Base-by-base conservation (phyloP, 345 rosid species). In the Erucastrum elatum region DNA sequence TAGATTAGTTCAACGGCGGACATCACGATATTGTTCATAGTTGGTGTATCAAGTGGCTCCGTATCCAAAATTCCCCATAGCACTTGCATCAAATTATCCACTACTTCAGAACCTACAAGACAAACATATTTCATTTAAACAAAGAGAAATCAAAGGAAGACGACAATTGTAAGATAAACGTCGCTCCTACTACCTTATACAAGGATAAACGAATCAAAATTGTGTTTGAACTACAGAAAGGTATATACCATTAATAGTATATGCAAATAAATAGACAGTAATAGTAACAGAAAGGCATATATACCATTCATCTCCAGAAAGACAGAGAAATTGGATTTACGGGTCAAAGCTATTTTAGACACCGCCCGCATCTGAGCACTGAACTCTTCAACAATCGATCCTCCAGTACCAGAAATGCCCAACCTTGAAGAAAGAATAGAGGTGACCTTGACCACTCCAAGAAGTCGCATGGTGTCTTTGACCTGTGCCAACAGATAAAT, bases 21-120 rank as follows among this genome's bases (percentile, higher is more conserved):
- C 82, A 95, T 83, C 49, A 95, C 96, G 60, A 95, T 82, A 69
- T 87, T 93, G 84, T 93, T 95, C 97, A 91, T 86, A 31, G 98
- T 95, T 66, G 87, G 99, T 5, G 98, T 87, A 77, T 91, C 97
- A 49, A 94, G 99, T 72, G 89, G 93, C 80, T 90, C 99, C 8
- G 90, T 83, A 79, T 95, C 99, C 84, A 95, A 83, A 87, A 95
- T 91, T 83, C 94, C 98, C 99, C 99, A 95, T 51, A 95, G 82
- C 79, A 95, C 93, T 84, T 85, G 91, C 97, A 92, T 88, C 77
- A 95, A 89, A 65, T 94, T 91, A 86, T 95, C 97, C 74, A 95
- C 92, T 71, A 93, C 91, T 79, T 90, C 90, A 51, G 98, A 84
- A 74, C 99, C 99, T 95, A 83, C 75, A 78, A 29, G 58, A 53